A percentile compares a stretch with the other conserved stretches of the same genome.
phyloP scores from a whole-genome alignment of 2,329 filamentous ascomycete genomes.

The Aspergillus udagawae region DNA sequence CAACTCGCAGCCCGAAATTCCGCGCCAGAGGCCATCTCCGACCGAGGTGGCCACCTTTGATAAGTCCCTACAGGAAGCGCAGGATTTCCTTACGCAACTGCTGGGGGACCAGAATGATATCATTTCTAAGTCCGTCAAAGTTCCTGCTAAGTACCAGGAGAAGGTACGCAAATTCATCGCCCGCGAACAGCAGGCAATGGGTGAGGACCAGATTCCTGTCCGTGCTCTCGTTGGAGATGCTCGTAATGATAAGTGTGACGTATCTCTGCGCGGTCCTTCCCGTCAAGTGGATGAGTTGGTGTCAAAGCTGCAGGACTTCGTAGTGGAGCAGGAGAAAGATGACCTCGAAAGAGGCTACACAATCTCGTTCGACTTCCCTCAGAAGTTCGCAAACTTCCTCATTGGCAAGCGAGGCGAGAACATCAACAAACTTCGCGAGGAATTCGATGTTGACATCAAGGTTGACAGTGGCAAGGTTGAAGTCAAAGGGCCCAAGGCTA shows the following conservation, averaged over 20 bases:
- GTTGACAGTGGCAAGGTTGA: slow-evolving; percentile 92
- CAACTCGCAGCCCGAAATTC: slow-evolving; percentile 50
- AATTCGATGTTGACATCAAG: slow-evolving; percentile 74
- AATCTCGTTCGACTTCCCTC: slow-evolving; percentile 84
- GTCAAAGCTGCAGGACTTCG: slow-evolving; percentile 70
- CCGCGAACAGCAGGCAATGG: slow-evolving; percentile 51
- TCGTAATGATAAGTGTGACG: slow-evolving; percentile 38
- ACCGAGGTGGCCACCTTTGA: slow-evolving; percentile 55
- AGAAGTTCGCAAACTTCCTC: slow-evolving; percentile 87
- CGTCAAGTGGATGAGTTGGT: slow-evolving; percentile 68
- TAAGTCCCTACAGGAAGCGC: slow-evolving; percentile 55
- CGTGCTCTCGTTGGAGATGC: slow-evolving; percentile 50
- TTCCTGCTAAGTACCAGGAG: slow-evolving; percentile 59
- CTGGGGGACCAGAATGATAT: slow-evolving; percentile 55
- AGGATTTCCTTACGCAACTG: slow-evolving; percentile 52
- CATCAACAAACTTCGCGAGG: slow-evolving; percentile 65
- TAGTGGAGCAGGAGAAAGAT: slow-evolving; percentile 84
- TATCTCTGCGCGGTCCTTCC: slow-evolving; percentile 73
- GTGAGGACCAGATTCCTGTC: slow-evolving; percentile 52
- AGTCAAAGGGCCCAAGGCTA: slow-evolving; percentile 91
- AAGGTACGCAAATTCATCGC: slow-evolving; percentile 59
- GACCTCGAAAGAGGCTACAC: slow-evolving; percentile 91
- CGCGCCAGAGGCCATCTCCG: slow-evolving; percentile 52
- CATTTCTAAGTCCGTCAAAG: slow-evolving; percentile 49
- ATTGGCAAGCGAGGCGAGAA: slow-evolving; percentile 65